Conservation (phyloP, 202 grass and related monocot species). For the Brachypodium distachyon region DNA sequence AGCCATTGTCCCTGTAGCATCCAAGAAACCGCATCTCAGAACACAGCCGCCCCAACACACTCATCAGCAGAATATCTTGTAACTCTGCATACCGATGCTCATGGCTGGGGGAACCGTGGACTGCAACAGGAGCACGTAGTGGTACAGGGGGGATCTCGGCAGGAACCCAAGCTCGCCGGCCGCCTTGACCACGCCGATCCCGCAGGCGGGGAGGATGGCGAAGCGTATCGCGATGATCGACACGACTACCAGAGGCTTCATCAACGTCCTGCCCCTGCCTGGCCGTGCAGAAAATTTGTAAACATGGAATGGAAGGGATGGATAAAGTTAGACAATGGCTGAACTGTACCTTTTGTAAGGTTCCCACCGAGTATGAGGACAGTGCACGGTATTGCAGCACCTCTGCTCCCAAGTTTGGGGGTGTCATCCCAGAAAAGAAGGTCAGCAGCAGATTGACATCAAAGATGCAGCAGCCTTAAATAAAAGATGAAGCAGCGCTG, state of each 20-base stretch:
- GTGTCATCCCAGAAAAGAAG: background rate
- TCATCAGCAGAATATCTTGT: background rate
- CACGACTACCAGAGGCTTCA: slow-evolving; percentile 20
- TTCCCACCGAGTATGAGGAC: slow-evolving; percentile 59
- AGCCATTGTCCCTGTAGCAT: slow-evolving; percentile 29
- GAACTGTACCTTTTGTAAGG: slow-evolving; percentile 23
- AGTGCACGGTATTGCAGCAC: slow-evolving; percentile 48
- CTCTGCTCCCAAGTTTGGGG: slow-evolving; percentile 20
- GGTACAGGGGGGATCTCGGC: slow-evolving; percentile 41
- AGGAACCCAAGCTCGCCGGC: slow-evolving; percentile 47
- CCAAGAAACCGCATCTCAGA: background rate
- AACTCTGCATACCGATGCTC: slow-evolving; percentile 22
- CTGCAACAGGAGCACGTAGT: slow-evolving; percentile 53
- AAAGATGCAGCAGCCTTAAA: background rate
- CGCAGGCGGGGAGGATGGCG: slow-evolving; percentile 22
- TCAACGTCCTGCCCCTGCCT: slow-evolving; percentile 32
- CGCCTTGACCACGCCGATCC: slow-evolving; percentile 32
- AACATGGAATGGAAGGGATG: background rate
- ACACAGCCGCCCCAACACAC: background rate
- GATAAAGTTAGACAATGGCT: background rate
- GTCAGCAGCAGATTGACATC: background rate
- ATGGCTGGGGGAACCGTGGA: slow-evolving; percentile 57
- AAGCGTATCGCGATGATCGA: slow-evolving; percentile 30
- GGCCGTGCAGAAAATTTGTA: background rate
- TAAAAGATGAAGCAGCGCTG: background rate